Conservation (phyloP, 192 early-diverging fungal species). For the Diversispora epigaea region DNA sequence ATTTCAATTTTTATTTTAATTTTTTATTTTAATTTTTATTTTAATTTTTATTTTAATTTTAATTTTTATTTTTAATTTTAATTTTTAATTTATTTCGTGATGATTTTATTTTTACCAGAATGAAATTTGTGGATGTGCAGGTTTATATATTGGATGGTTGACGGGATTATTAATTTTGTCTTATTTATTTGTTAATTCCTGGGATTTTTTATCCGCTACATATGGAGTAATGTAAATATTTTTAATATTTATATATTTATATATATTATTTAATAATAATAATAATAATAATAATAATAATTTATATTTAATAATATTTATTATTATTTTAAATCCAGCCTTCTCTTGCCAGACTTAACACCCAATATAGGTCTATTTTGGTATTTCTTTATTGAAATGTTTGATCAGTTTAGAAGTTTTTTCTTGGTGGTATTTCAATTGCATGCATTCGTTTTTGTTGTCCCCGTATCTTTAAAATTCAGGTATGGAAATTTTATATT, state of each 20-base stretch:
- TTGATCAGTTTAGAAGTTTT: conserved; percentile 96
- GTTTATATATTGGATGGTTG: conserved; percentile 44
- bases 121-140: conserved; percentile 24
- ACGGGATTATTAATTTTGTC: conserved; percentile 57
- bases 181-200: conserved; percentile 61
- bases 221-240: conserved; percentile 72
- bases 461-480: conserved; percentile 80
- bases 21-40: not conserved
- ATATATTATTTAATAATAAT: not conserved
- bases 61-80: not conserved
- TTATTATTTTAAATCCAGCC: conserved; percentile 35
- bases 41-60: not conserved
- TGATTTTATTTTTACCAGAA: conserved; percentile 20
- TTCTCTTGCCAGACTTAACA: conserved; percentile 83
- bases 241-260: conserved; percentile 6
- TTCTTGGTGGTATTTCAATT: conserved; percentile 94
- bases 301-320: not conserved
- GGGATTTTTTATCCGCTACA: conserved; percentile 63
- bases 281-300: no score
- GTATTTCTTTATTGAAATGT: conserved; percentile 99
- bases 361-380: conserved; percentile 96
- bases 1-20: not conserved
- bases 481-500: conserved; percentile 46
- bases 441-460: conserved; percentile 84
- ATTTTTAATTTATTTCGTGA: not conserved